Percentiles rank a stretch among this genome's conserved stretches.
These are phyloP conservation scores for Meyerozyma elateridarum DNA, from an alignment of 1,139 yeast species.

Conservation along the genomic window DNA sequence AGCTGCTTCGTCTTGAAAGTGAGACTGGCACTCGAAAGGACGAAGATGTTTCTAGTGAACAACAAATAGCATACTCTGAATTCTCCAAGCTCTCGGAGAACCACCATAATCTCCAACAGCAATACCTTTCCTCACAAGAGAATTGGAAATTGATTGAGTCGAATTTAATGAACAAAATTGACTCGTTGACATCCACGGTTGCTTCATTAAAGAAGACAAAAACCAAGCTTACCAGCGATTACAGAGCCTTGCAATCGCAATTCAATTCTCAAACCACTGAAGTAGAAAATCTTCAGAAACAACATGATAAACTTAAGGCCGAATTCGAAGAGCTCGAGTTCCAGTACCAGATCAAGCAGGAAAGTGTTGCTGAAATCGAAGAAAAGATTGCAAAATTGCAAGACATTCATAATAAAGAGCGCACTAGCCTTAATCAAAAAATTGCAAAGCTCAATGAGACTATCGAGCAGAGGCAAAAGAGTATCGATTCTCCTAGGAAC, in stretches of 20 bases:
- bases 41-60: slow-evolving; percentile 10
- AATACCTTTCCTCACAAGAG: slow-evolving; percentile 60
- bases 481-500: slow-evolving; percentile 1
- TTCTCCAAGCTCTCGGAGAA: slow-evolving; percentile 36
- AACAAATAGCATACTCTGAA: slow-evolving; percentile 25
- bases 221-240: slow-evolving; percentile 24
- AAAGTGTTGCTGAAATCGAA: slow-evolving; percentile 22
- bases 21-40: slow-evolving; percentile 19
- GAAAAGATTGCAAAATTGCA: slow-evolving; percentile 29
- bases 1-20: slow-evolving; percentile 29
- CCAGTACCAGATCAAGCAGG: slow-evolving; percentile 21
- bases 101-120: slow-evolving; percentile 57
- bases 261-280: slow-evolving; percentile 22
- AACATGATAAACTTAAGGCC: slow-evolving; percentile 10
- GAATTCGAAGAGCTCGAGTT: slow-evolving; percentile 19
- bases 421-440: slow-evolving; percentile 24
- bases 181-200: slow-evolving; percentile 35
- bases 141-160: slow-evolving; percentile 65
- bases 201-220: slow-evolving; percentile 34
- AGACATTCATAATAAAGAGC: slow-evolving; percentile 28
- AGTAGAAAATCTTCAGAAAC: slow-evolving; percentile 16
- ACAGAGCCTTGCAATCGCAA: slow-evolving; percentile 20
- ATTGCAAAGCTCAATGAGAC: slow-evolving; percentile 22
- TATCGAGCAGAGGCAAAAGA: slow-evolving; percentile 7
- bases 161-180: slow-evolving; percentile 43